Evolutionary conservation across 2,329 filamentous ascomycete genomes (phyloP), one percentile per base, ranked within the genome.

Genomic region (Neofusicoccum cordaticola): DNA sequence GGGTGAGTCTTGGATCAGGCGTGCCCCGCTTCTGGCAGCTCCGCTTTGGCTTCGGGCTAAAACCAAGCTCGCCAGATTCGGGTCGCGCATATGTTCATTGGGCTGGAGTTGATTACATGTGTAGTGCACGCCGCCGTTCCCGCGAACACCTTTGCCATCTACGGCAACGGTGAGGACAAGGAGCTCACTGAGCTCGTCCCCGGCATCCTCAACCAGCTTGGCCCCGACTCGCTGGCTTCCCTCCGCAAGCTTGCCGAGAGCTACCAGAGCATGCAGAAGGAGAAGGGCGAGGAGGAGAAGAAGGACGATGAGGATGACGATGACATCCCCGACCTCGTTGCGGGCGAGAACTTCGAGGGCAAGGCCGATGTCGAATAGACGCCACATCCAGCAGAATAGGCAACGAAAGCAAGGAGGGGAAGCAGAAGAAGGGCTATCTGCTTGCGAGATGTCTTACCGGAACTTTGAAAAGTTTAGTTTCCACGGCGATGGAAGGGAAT

Each of bases 261-360:
- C 87, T 99, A 99, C 88, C 95, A 99, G 89, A 95, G 88, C 85
- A 88, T 98, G 88, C 94, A 97, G 85, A 97, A 97, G 90, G 90
- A 88, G 77, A 91, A 92, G 81, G 91, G 85, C 66, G 87, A 90
- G 77, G 89, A 88, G 70, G 91, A 88, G 75, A 89, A 90, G 80
- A 87, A 89, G 74, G 87, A 89, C 27, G 80, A 81, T 65, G 83
- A 84, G 64, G 85, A 86, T 66, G 87, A 89, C 65, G 92, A 95
- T 68, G 95, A 98, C 80, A 99, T 99, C 80, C 95, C 95, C 73
- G 93, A 98, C 73, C 86, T 99, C 71, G 94, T 99, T 68, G 92
- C 93, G 77, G 95, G 95, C 76, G 92, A 97, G 86, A 97, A 92
- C 87, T 99, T 99, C 77, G 95, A 99, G 86, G 90, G 88, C 83